phyloP scores from a whole-genome alignment of 257 asterid species.

The Craterostigma plantagineum region DNA sequence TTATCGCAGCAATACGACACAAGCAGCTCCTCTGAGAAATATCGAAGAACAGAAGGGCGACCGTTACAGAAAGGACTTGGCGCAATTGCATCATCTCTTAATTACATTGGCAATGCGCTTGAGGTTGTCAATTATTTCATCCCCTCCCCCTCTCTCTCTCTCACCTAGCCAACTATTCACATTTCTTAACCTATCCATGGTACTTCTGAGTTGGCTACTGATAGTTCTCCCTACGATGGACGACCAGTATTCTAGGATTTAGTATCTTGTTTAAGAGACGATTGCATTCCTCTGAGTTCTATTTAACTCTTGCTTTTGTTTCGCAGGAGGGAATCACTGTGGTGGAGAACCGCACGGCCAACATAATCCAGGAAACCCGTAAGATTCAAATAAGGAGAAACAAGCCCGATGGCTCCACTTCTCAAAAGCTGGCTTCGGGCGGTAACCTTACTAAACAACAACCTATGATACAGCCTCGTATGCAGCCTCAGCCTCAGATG shows the following conservation, averaged over 20 bases:
- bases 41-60: slow-evolving; percentile 40
- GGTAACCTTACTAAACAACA: slow-evolving; percentile 24
- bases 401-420: slow-evolving; percentile 20
- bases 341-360: slow-evolving; percentile 92
- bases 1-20: slow-evolving; percentile 29
- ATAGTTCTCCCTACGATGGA: too few species aligned
- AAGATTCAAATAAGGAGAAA: slow-evolving; percentile 75
- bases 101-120: slow-evolving; percentile 80
- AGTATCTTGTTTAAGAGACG: too few species aligned
- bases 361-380: slow-evolving; percentile 89
- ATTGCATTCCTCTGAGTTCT: too few species aligned
- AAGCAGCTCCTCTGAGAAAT: slow-evolving; percentile 24
- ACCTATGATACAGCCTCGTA: slow-evolving; percentile 20
- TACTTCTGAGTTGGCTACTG: slow-evolving; percentile 1
- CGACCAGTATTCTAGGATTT: neutral
- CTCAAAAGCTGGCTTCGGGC: slow-evolving; percentile 36
- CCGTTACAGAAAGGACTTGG: slow-evolving; percentile 60
- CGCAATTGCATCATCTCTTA: slow-evolving; percentile 75
- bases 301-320: neutral
- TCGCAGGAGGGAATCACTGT: slow-evolving; percentile 84
- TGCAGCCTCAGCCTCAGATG: slow-evolving; percentile 39
- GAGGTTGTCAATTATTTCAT: slow-evolving; percentile 41
- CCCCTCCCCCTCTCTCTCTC: neutral
- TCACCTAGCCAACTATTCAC: too few species aligned
- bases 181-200: neutral